phyloP scores from a whole-genome alignment of 2,329 filamentous ascomycete species.

The Fusarium fracticaudum region DNA sequence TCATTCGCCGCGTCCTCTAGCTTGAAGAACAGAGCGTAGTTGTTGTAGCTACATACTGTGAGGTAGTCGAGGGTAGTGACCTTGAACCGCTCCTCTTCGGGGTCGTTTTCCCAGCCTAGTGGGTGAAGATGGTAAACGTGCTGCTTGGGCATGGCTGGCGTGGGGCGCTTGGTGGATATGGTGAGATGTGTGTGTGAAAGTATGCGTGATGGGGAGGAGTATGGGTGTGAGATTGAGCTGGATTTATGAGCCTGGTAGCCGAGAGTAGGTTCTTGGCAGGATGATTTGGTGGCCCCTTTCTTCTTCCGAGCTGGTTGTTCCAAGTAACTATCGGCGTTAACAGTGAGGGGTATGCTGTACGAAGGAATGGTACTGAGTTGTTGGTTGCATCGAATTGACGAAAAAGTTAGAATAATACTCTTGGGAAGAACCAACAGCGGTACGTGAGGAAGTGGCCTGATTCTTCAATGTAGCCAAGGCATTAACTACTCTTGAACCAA shows the following conservation, averaged over 20 bases:
- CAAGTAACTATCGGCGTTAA: no score
- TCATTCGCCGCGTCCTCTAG: constrained; percentile 46
- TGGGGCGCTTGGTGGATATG: background rate
- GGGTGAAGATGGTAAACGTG: constrained; percentile 46
- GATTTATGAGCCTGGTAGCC: background rate
- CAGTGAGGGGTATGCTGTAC: no score
- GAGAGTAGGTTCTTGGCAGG: background rate
- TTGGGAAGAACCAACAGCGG: no score
- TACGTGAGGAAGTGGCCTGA: background rate
- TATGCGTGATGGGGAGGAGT: background rate
- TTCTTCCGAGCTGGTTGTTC: no score
- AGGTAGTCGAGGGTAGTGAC: constrained; percentile 52
- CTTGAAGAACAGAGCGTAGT: constrained; percentile 53
- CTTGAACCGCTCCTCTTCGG: constrained; percentile 42
- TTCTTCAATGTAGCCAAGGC: background rate
- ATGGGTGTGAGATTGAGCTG: background rate
- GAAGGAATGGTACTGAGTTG: rapidly evolving
- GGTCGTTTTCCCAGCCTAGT: constrained; percentile 33
- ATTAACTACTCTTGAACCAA: background rate
- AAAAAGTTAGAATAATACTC: background rate
- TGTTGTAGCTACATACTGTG: constrained; percentile 47
- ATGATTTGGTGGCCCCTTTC: background rate
- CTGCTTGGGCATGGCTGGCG: constrained; percentile 41
- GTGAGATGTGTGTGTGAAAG: background rate
- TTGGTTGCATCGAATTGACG: background rate